Percentiles rank a stretch among this genome's conserved stretches.
These are phyloP conservation scores for Calonectria henricotiae DNA, from an alignment of 2,329 filamentous ascomycete species.

Conservation along the genomic window DNA sequence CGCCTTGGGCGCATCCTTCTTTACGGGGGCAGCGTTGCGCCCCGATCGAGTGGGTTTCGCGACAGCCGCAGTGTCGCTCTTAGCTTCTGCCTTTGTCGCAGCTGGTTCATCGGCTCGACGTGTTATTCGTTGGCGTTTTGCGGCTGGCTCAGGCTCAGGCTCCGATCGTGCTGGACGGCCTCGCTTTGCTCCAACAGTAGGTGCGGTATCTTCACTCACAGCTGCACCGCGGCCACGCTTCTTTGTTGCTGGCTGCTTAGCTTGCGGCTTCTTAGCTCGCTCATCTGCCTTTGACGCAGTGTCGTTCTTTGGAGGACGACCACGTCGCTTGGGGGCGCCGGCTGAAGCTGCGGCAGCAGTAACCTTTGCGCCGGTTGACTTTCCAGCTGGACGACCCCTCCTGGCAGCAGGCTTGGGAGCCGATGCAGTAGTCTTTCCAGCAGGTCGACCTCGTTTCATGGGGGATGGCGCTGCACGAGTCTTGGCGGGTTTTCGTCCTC, in stretches of 20 bases:
- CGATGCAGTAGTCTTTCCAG: conserved; percentile 37
- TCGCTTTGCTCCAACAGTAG: conserved; percentile 38
- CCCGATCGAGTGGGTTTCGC: conserved; percentile 18
- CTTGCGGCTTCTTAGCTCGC: conserved; percentile 27
- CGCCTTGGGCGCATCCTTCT: background rate
- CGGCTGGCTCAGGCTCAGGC: conserved; percentile 37
- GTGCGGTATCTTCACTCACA: conserved; percentile 8
- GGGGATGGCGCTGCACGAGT: conserved; percentile 45
- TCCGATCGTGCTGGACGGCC: conserved; percentile 44
- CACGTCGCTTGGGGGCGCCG: conserved; percentile 44
- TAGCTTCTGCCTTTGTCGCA: conserved; percentile 28
- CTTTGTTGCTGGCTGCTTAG: conserved; percentile 37
- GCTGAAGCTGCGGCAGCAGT: background rate
- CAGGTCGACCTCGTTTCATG: conserved; percentile 43
- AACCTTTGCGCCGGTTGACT: conserved; percentile 30
- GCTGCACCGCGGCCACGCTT: conserved; percentile 44
- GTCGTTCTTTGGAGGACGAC: conserved; percentile 43
- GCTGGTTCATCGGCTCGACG: conserved; percentile 37
- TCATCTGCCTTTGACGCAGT: conserved; percentile 21
- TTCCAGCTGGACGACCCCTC: conserved; percentile 38
- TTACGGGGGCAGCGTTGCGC: background rate
- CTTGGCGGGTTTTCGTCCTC: conserved; percentile 28
- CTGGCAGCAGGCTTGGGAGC: conserved; percentile 28
- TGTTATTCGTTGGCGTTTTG: conserved; percentile 45
- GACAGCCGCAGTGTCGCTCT: background rate